Evolutionary conservation across 2,329 filamentous ascomycete genomes (phyloP), one percentile per base, ranked within the genome.

Genomic region (Lomentospora prolificans): DNA sequence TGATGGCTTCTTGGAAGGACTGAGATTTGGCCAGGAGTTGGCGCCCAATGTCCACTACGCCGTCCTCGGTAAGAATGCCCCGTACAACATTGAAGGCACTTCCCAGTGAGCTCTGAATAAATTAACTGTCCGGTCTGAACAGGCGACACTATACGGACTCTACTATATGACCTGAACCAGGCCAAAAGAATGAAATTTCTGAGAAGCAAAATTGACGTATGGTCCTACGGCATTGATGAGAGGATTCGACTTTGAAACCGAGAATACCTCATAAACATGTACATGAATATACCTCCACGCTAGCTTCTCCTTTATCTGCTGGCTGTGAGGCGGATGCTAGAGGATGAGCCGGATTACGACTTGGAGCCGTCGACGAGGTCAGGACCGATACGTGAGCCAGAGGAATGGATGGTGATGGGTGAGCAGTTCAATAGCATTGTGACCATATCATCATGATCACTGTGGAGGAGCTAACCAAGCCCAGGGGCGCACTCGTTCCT

Each of bases 181-280:
- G 56, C 61, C 9, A 2, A 30, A 5, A 57, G 53, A 27, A 66
- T 68, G 65, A 39, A 61, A 41, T 62, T 61, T 22, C 56, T 61
- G 57, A 62, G 65, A 54, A 63, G 66, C 57, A 65, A 68, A 52
- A 60, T 66, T 30, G 65, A 67, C 31, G 57, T 60, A 36, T 63
- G 60, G 58, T 64, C 65, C 3, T 50, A 58, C 19, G 64, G 64
- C 7, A 6, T 63, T 7, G 60, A 65, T 33, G 64, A 67, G 55
- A 31, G 3, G 28, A 50, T 64, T 12, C 59, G 65, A 33, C 36
- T 55, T 6, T 44, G 58, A n/a, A 62, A 58, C 46, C 60, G 65
- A 31, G 33, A 58, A 14, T 36, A 58, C 9, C 58, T 66, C n/a
- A 56, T 50, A 27, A 57, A 63, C 22, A 48, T 60, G 19, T 67